phyloP scores from a whole-genome alignment of 805 yeast genomes.

The Candida xyloterini region DNA sequence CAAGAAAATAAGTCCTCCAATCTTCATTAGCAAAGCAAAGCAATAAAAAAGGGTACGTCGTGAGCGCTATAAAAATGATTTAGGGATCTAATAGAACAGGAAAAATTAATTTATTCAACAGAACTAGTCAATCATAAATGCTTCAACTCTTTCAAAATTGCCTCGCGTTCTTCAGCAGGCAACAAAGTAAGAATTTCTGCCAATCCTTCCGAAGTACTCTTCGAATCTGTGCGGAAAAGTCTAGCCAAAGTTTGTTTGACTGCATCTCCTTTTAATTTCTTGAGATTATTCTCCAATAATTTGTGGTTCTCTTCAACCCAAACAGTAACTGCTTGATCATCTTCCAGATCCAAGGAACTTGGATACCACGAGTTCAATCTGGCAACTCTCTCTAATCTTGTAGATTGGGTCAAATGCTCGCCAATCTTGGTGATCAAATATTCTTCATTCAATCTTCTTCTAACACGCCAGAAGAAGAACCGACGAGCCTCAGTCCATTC shows the following conservation, averaged over 20 bases:
- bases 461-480: slow-evolving; percentile 97
- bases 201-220: slow-evolving; percentile 52
- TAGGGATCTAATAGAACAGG: slow-evolving; percentile 8
- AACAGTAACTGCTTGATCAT: slow-evolving; percentile 74
- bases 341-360: slow-evolving; percentile 58
- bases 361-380: slow-evolving; percentile 88
- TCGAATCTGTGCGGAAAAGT: slow-evolving; percentile 51
- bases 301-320: slow-evolving; percentile 83
- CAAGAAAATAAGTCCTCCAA: slow-evolving; percentile 5
- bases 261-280: slow-evolving; percentile 62
- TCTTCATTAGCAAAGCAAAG: slow-evolving; percentile 9
- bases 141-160: slow-evolving; percentile 28
- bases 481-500: slow-evolving; percentile 89
- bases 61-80: slow-evolving; percentile 9
- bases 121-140: slow-evolving; percentile 1
- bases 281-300: slow-evolving; percentile 56
- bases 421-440: slow-evolving; percentile 74
- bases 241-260: slow-evolving; percentile 63
- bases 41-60: slow-evolving; percentile 8
- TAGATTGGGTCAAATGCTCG: slow-evolving; percentile 50
- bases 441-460: slow-evolving; percentile 93
- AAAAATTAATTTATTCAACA: slow-evolving; percentile 2
- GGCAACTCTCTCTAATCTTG: slow-evolving; percentile 79
- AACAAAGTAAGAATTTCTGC: slow-evolving; percentile 51
- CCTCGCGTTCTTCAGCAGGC: slow-evolving; percentile 53